Percentiles rank a stretch among this genome's conserved stretches.
Conservation (phyloP, 148 eudicot species). For the Rhododendron mucronatum region DNA sequence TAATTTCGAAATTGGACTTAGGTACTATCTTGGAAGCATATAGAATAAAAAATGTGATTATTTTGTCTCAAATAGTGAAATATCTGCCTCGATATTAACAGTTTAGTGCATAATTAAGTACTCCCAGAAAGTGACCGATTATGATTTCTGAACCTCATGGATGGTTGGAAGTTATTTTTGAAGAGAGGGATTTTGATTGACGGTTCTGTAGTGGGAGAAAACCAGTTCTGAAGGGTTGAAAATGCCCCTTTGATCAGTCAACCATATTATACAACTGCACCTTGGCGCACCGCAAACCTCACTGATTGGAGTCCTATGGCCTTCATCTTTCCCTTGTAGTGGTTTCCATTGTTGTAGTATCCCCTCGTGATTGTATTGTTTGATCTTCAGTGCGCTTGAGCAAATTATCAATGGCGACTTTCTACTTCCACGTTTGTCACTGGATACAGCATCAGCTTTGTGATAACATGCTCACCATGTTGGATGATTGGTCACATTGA, state of each 20-base stretch:
- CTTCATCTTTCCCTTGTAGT: background rate
- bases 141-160: background rate
- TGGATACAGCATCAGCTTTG: background rate
- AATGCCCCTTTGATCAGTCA: background rate
- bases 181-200: background rate
- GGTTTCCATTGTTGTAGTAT: background rate
- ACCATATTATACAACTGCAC: background rate
- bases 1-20: background rate
- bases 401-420: background rate
- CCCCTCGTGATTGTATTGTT: background rate
- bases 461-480: background rate
- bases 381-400: background rate
- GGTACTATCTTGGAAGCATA: too few relatives aligned
- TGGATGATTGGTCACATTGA: background rate
- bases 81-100: background rate
- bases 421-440: background rate
- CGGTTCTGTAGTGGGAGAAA: background rate
- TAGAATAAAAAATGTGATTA: background rate
- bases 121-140: background rate
- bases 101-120: background rate
- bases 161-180: background rate
- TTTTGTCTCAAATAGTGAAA: background rate
- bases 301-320: background rate
- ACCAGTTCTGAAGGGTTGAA: background rate
- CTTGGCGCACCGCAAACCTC: background rate